Evolutionary conservation across 257 asterid species (phyloP), one percentile per base, ranked within the genome.

Genomic region (Primulina huaijiensis): DNA sequence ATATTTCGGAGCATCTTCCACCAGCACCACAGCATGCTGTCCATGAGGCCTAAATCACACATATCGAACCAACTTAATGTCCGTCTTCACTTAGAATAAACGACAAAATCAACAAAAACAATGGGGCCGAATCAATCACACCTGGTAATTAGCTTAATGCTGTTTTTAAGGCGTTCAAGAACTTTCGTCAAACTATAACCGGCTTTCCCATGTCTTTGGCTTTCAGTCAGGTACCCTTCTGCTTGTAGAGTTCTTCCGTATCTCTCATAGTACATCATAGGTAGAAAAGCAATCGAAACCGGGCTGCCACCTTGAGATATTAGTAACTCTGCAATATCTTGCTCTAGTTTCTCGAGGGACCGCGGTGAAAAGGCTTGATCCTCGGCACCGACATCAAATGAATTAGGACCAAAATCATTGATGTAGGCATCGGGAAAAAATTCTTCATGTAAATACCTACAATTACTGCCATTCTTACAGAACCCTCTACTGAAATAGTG

Each of bases 201-300:
- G 58, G 90, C 86, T 81, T 89, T 87, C 14, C 96, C 98, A 50
- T 92, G 95, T 43, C 98, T 76, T 75, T 89, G 98, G 79, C 98
- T 92, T 79, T 92, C 98, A 31, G 98, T 89, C 71, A 88, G 77
- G 73, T 92, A 89, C 74, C 94, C 96, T 79, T 89, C 96, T 10
- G 96, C 95, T 70, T 88, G 96, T 59, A 92, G 85, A 68, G 73
- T 75, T 73, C 70, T 89, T 29, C 95, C 92, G 29, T 83, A 92
- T 60, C 74, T 88, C 65, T 80, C 95, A 72, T 68, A 85, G 78
- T 92, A 92, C 74, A 92, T 50, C 94, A 86, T 81, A 0, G 98
- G 98, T 57, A 92, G 81, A 46, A 96, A 77, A 5, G 98, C 98
- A 72, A 92, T 89, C 8, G 98, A 88, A 71, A 92, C 83, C 1